These are phyloP conservation scores for Poa annua DNA, from an alignment of 176 grass and related monocot species.

Conservation along the genomic window DNA sequence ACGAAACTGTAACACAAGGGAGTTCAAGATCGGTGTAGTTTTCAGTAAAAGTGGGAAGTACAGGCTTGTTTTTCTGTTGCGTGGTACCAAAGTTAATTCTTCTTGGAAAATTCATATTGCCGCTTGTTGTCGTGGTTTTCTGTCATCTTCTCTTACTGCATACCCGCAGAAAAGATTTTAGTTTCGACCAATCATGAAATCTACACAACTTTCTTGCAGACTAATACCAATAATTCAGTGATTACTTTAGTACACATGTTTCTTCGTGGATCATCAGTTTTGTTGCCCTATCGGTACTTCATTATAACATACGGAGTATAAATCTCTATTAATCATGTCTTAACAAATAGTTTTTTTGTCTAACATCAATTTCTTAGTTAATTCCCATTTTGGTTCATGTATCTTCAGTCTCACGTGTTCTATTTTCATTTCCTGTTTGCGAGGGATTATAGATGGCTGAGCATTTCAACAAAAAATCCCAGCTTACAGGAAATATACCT, in stretches of 20 bases:
- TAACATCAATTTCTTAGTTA: background rate
- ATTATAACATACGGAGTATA: background rate
- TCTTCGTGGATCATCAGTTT: background rate
- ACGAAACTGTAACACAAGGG: background rate
- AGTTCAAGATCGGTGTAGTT: background rate
- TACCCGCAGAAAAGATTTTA: background rate
- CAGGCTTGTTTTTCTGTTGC: background rate
- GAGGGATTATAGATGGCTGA: slow-evolving; percentile 61
- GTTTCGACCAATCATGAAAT: background rate
- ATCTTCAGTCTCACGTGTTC: slow-evolving; percentile 12
- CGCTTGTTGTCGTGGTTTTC: background rate
- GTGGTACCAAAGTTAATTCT: background rate
- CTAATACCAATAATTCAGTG: background rate
- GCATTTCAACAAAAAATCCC: slow-evolving; percentile 60
- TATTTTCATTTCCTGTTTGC: background rate
- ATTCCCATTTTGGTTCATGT: slow-evolving; percentile 14
- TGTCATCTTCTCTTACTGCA: background rate
- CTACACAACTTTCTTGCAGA: background rate
- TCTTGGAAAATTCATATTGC: background rate
- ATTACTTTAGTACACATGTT: background rate
- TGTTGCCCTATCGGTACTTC: background rate
- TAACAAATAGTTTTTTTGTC: slow-evolving; percentile 31
- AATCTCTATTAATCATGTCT: slow-evolving; percentile 11
- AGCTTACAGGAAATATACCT: slow-evolving; percentile 51
- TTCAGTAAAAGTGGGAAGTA: background rate